Conservation (phyloP, 176 grass and related monocot species). For the Carex cristatella region DNA sequence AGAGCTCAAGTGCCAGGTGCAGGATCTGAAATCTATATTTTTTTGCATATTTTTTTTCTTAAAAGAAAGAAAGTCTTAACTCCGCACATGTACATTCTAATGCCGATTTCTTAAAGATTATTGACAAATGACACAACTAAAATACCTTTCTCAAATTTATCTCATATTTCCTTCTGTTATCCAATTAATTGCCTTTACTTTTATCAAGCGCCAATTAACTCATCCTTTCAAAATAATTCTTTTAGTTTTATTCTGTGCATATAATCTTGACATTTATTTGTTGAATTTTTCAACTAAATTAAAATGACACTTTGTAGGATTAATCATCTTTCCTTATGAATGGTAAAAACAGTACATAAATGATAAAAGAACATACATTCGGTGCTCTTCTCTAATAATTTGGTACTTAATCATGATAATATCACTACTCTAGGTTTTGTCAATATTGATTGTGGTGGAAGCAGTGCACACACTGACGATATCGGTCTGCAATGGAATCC, state of each 20-base stretch:
- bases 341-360: background rate
- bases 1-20: background rate
- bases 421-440: constrained; percentile 51
- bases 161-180: background rate
- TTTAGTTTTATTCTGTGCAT: background rate
- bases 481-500: constrained; percentile 81
- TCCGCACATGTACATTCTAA: background rate
- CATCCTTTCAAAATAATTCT: background rate
- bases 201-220: background rate
- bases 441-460: constrained; percentile 84
- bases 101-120: background rate
- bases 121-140: background rate
- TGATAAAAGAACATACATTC: background rate
- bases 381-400: background rate
- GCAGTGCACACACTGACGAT: constrained; percentile 47
- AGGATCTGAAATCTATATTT: background rate
- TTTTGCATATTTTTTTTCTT: background rate
- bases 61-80: no score
- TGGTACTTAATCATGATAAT: constrained; percentile 6
- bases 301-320: background rate
- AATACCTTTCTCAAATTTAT: background rate
- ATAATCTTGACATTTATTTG: background rate
- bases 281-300: background rate
- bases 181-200: background rate
- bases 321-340: background rate